Conservation (phyloP, 2,329 filamentous ascomycete species). For the Didymella segeticola region DNA sequence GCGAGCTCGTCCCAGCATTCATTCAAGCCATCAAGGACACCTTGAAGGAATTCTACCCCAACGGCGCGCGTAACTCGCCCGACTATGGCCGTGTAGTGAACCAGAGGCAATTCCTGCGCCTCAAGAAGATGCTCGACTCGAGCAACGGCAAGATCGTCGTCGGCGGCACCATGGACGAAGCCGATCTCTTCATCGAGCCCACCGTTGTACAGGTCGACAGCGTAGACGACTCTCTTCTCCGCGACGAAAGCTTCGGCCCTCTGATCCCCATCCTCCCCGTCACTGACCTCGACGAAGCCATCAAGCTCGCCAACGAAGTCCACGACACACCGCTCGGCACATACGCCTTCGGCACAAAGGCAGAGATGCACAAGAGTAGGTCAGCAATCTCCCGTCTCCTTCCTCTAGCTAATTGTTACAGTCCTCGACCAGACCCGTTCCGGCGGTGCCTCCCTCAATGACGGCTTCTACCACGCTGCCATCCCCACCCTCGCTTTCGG, state of each 20-base stretch:
- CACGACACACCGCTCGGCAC: constrained; percentile 84
- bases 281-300: constrained; percentile 82
- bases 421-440: constrained; percentile 57
- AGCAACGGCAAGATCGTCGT: constrained; percentile 83
- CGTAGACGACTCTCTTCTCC: constrained; percentile 76
- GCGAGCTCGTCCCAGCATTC: constrained; percentile 73
- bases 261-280: constrained; percentile 83
- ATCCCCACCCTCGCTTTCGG: constrained; percentile 79
- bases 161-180: constrained; percentile 82
- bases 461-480: constrained; percentile 72
- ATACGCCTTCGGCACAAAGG: constrained; percentile 83
- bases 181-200: constrained; percentile 83
- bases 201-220: constrained; percentile 87
- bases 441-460: constrained; percentile 60
- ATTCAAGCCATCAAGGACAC: constrained; percentile 75
- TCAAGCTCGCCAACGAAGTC: constrained; percentile 79
- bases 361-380: constrained; percentile 76
- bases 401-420: constrained; percentile 7
- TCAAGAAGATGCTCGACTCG: constrained; percentile 90
- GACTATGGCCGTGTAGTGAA: constrained; percentile 87
- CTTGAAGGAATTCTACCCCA: constrained; percentile 80
- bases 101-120: constrained; percentile 75
- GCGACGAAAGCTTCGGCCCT: constrained; percentile 91
- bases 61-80: constrained; percentile 76
- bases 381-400: too few species aligned